These are phyloP conservation scores for Metarhizium anisopliae DNA, from an alignment of 2,329 filamentous ascomycete species.

Conservation along the genomic window DNA sequence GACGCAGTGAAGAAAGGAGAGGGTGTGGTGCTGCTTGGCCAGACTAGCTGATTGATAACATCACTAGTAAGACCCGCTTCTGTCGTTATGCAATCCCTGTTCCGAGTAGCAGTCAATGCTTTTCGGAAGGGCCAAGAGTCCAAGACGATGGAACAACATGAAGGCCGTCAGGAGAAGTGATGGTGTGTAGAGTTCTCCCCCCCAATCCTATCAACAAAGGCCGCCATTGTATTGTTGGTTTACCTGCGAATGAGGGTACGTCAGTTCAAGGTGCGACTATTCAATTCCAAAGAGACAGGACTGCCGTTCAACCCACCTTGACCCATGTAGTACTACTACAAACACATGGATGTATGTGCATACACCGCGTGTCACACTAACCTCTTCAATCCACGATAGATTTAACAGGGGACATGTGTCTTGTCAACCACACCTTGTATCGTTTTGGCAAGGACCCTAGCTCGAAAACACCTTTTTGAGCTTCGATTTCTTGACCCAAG, in stretches of 20 bases:
- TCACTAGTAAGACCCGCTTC: background rate
- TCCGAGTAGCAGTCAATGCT: background rate
- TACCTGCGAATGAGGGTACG: background rate
- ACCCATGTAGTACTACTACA: background rate
- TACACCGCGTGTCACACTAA: background rate
- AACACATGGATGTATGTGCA: background rate
- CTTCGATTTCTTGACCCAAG: background rate
- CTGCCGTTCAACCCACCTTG: background rate
- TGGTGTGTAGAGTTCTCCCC: too few species aligned
- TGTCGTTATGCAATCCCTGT: background rate
- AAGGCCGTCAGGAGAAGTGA: too few species aligned
- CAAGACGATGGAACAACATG: background rate
- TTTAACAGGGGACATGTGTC: background rate
- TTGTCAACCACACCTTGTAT: background rate
- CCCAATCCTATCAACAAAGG: background rate
- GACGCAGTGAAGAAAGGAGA: too few species aligned
- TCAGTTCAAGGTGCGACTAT: background rate
- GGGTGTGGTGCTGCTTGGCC: too few species aligned
- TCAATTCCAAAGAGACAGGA: background rate
- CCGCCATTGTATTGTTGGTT: background rate
- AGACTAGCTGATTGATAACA: background rate
- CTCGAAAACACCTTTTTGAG: background rate
- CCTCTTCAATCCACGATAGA: background rate
- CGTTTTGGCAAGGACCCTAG: background rate
- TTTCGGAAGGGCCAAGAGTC: background rate